Percentiles rank a stretch among this genome's conserved stretches.
These are phyloP conservation scores for Madurella mycetomatis DNA, from an alignment of 2,329 filamentous ascomycete species.

Conservation along the genomic window DNA sequence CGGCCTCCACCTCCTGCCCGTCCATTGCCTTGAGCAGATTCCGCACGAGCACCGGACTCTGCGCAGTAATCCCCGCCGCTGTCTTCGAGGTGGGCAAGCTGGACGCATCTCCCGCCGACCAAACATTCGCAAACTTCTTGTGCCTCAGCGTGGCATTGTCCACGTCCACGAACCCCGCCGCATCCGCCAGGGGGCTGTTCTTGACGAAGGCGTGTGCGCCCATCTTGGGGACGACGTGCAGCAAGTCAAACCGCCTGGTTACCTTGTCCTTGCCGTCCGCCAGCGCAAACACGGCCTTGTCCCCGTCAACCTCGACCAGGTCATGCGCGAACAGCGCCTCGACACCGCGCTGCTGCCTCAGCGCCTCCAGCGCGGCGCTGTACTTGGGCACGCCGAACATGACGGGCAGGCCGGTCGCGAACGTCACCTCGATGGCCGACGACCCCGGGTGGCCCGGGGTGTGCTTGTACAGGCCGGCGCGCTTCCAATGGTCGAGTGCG, in stretches of 20 bases:
- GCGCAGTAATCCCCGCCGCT: constrained; percentile 41
- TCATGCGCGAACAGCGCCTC: constrained; percentile 58
- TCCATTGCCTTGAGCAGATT: constrained; percentile 37
- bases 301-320: constrained; percentile 48
- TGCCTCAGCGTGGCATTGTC: constrained; percentile 49
- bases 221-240: constrained; percentile 58
- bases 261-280: constrained; percentile 40
- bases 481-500: constrained; percentile 55
- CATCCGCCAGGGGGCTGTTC: constrained; percentile 50
- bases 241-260: constrained; percentile 46
- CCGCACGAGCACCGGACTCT: constrained; percentile 40
- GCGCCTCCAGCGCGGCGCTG: constrained; percentile 47
- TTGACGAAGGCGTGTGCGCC: constrained; percentile 51
- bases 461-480: constrained; percentile 46
- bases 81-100: constrained; percentile 52
- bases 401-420: constrained; percentile 50
- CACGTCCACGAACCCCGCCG: constrained; percentile 55
- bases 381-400: constrained; percentile 62
- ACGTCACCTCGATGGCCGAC: constrained; percentile 48
- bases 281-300: constrained; percentile 47
- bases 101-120: constrained; percentile 57
- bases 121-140: constrained; percentile 52
- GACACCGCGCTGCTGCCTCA: constrained; percentile 51
- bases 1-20: constrained; percentile 31
- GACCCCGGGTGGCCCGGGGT: constrained; percentile 19